Base-by-base conservation (phyloP, 2,329 filamentous ascomycete genomes). In the Aspergillus pseudonomiae region DNA sequence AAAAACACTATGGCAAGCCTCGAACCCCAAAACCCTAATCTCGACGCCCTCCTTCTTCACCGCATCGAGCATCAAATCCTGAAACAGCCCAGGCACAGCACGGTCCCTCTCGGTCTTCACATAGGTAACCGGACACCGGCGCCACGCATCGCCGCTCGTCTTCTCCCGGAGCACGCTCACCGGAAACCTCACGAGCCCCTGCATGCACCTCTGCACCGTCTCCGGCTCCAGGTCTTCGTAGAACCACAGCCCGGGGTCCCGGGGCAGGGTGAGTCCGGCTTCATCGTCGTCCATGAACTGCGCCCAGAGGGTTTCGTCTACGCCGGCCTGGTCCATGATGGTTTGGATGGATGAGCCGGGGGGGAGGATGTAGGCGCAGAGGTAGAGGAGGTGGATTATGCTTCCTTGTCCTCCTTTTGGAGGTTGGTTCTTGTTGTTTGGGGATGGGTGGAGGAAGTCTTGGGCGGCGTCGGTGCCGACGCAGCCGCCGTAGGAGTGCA, bases 1-100 rank as follows among this genome's bases (percentile, higher is more conserved):
- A 41, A 67, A 70, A 7, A 63, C 12, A 56, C 65, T 67, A 59
- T 71, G 68, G 59, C 16, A 41, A 41, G 68, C 61, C 64, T 70
- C 65, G 46, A 58, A 66, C 28, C 62, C 63, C 57, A 11, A 59
- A 30, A 61, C 32, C 48, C 57, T 62, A 11, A 68, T 12, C 19
- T 62, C 43, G 32, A 64, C 39, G 0, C 67, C 65, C 14, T 65
- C 57, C 3, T 19, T 54, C 21, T 19, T 43, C 1, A 63, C 64
- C 50, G 58, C 61, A 24, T 36, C 41, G 9, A 70, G 28, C 65
- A 69, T 69, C 0, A 67, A 32, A 56, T 68, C 64, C 61, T 68
- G 69, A 55, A 65, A 67, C 2, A 39, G n/a, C 46, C 39, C 50
- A 0, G 46, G 56, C 4, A 70, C 60, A 5, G 60, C 48, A 39